Base-by-base conservation (phyloP, 1,284 basidiomycete species). In the Pholiota adiposa region DNA sequence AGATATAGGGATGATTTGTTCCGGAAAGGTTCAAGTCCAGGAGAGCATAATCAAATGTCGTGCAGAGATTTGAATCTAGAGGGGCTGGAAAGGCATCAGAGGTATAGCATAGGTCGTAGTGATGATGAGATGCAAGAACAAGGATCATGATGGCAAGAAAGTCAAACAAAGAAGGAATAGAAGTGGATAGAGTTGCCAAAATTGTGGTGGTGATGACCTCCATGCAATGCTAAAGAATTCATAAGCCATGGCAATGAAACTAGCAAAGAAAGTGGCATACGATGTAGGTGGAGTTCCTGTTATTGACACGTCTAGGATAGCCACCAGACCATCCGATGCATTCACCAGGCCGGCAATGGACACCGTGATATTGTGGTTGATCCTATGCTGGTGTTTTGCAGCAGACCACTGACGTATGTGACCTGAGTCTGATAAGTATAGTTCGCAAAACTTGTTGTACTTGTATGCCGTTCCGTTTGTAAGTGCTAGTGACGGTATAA, bases 301-400 rank as follows among this genome's bases (percentile, higher is more conserved):
- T 43, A 96, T 87, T 68, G 82, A 85, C 51, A 96, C 90, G 0
- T 87, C 88, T 65, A 97, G 68, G 1, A 98, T 78, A 0, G 93
- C 94, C 0, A 97, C 89, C 4, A 95, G 78, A 0, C 96, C 96
- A 71, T 98, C 96, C 4, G 89, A 82, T 0, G 94, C 87, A 53
- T 86, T 87, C 14, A 76, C 54, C 7, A 55, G 68, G 1, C 85
- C 87, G 41, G 84, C 71, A 9, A 80, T 75, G 19, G 78, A 81
- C 5, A 97, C 92, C 27, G 78, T 83, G 40, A 79, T 52, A 62
- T 83, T 84, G 72, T 95, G 94, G 71, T 97, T 97, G 68, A 98
- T 86, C 86, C 90, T 8, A 80, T 72, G 59, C 85, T 91, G 1
- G 86, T 83, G 67, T 93, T 90, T 60, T 78, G 70, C 14, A 94